These are phyloP conservation scores for Volvariella surrecta DNA, from an alignment of 1,284 basidiomycete genomes.

Conservation along the genomic window DNA sequence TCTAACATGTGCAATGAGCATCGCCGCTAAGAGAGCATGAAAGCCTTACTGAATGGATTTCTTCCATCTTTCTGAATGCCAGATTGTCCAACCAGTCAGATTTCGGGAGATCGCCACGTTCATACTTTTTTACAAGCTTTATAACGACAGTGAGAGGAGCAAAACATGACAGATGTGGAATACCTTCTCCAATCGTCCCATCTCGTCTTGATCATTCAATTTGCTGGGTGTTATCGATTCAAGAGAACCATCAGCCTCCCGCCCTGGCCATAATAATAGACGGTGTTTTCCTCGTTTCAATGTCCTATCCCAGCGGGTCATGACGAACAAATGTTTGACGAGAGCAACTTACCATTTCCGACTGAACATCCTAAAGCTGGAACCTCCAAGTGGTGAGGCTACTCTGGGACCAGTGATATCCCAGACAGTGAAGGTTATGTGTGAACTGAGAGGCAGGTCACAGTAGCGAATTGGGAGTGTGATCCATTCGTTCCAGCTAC, in stretches of 20 bases:
- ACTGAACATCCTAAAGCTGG: constrained; percentile 85
- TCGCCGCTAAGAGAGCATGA: neutral
- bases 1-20: constrained; percentile 31
- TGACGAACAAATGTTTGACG: neutral
- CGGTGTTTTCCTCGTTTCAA: constrained; percentile 89
- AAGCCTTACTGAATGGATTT: constrained; percentile 73
- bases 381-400: constrained; percentile 79
- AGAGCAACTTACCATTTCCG: constrained; percentile 69
- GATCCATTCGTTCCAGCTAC: constrained; percentile 93
- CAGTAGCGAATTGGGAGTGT: constrained; percentile 87
- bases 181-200: constrained; percentile 91
- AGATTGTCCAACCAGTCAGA: constrained; percentile 95
- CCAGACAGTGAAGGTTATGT: constrained; percentile 92
- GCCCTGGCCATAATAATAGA: constrained; percentile 74
- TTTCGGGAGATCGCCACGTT: constrained; percentile 88
- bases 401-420: constrained; percentile 79
- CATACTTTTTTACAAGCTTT: constrained; percentile 92
- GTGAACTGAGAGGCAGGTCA: constrained; percentile 81
- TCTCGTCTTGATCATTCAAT: constrained; percentile 73
- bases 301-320: constrained; percentile 44
- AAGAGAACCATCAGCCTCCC: constrained; percentile 78
- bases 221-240: constrained; percentile 87
- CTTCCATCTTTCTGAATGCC: constrained; percentile 90
- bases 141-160: neutral
- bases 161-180: neutral